A percentile compares a stretch with the other conserved stretches of the same genome.
phyloP scores from a whole-genome alignment of 2,329 filamentous ascomycete species.

The Calonectria montana region DNA sequence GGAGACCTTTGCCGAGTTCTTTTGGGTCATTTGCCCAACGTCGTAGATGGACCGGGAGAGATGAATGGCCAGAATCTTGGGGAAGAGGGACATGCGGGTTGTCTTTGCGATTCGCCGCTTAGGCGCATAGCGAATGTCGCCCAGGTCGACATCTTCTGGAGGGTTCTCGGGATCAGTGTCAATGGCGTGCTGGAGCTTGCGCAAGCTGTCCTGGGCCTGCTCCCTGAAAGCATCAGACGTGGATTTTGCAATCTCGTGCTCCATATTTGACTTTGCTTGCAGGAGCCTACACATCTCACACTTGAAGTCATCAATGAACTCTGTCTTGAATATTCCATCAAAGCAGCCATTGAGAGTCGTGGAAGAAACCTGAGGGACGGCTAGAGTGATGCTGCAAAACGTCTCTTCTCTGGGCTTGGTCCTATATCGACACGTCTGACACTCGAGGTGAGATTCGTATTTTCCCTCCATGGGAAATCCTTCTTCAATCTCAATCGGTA shows the following conservation, averaged over 20 bases:
- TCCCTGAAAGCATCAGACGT: conserved; percentile 63
- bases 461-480: conserved; percentile 93
- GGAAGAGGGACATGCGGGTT: conserved; percentile 87
- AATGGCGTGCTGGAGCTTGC: conserved; percentile 76
- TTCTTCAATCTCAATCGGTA: conserved; percentile 64
- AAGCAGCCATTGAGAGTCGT: conserved; percentile 90
- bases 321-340: conserved; percentile 92
- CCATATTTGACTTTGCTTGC: conserved; percentile 76
- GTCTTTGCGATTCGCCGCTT: conserved; percentile 88
- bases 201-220: conserved; percentile 68
- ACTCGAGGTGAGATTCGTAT: conserved; percentile 95
- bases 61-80: conserved; percentile 91
- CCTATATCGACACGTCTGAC: conserved; percentile 88
- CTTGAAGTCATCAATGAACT: conserved; percentile 96
- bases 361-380: conserved; percentile 85
- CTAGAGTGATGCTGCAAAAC: conserved; percentile 92
- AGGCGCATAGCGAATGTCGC: conserved; percentile 79
- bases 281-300: conserved; percentile 93
- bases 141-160: conserved; percentile 78
- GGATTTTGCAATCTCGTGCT: conserved; percentile 67
- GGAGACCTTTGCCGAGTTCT: conserved; percentile 93
- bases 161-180: conserved; percentile 84
- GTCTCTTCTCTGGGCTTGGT: conserved; percentile 85
- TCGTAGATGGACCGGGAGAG: conserved; percentile 95
- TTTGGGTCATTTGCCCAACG: conserved; percentile 78